A percentile compares a stretch with the other conserved stretches of the same genome.
Evolutionary conservation across 495 filamentous ascomycete genomes (phyloP).

Genomic region (Massariosphaeria phaeospora): DNA sequence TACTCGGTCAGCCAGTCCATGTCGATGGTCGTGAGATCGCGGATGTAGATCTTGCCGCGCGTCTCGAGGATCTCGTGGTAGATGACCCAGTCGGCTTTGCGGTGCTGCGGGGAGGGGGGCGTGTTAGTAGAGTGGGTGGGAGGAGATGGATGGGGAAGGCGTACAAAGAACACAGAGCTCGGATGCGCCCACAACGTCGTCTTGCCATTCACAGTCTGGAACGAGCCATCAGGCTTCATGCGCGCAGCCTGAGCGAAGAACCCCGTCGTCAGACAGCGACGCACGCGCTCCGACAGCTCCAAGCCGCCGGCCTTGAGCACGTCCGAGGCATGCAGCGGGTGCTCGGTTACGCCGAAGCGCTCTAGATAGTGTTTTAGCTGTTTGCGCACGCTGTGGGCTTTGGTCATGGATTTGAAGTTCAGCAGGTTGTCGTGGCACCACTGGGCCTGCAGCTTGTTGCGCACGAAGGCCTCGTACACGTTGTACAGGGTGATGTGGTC

Average conservation of each 20-base stretch:
- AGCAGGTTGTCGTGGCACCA: slow-evolving; percentile 85
- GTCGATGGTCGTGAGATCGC: slow-evolving; percentile 87
- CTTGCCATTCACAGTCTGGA: slow-evolving; percentile 71
- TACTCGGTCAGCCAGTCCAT: slow-evolving; percentile 88
- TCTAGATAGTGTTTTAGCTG: slow-evolving; percentile 87
- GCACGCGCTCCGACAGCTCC: slow-evolving; percentile 65
- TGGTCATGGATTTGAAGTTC: slow-evolving; percentile 75
- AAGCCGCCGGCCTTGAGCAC: slow-evolving; percentile 37
- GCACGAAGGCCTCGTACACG: slow-evolving; percentile 84
- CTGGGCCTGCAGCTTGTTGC: slow-evolving; percentile 73
- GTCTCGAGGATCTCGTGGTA: slow-evolving; percentile 96
- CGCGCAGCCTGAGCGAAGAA: slow-evolving; percentile 94
- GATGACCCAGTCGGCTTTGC: slow-evolving; percentile 96
- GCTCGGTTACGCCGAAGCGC: slow-evolving; percentile 69
- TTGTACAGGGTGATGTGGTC: slow-evolving; percentile 95
- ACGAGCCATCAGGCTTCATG: slow-evolving; percentile 93
- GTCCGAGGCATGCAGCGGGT: slow-evolving; percentile 36
- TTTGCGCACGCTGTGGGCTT: slow-evolving; percentile 78
- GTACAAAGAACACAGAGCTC: slow-evolving; percentile 85
- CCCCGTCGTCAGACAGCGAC: slow-evolving; percentile 80
- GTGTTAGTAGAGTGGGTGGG: background rate
- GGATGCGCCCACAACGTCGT: slow-evolving; percentile 80
- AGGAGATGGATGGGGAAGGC: slow-evolving; percentile 32
- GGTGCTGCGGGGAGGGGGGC: slow-evolving; percentile 51
- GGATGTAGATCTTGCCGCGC: slow-evolving; percentile 81